Evolutionary conservation across 2,329 filamentous ascomycete genomes (phyloP).

Genomic region (Huntiella abstrusa): DNA sequence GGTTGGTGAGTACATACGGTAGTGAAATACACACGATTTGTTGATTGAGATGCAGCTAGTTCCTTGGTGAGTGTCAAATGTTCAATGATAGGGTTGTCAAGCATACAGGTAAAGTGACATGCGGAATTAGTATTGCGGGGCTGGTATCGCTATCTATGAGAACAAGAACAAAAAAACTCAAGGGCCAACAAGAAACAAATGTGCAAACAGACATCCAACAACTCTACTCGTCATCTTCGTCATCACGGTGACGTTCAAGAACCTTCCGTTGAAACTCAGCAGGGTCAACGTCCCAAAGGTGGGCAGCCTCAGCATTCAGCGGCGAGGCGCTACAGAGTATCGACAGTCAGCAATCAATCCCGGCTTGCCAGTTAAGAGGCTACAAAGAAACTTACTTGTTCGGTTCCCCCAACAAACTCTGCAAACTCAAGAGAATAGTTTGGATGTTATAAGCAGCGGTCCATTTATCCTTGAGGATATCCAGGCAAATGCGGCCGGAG

Average conservation of each 20-base stretch:
- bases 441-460: constrained; percentile 94
- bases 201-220: no score
- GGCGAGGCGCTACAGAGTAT: constrained; percentile 53
- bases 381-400: constrained; percentile 65
- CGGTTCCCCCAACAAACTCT: constrained; percentile 87
- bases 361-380: background rate
- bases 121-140: no score
- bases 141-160: no score
- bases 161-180: no score
- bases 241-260: constrained; percentile 41
- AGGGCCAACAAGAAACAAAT: no score
- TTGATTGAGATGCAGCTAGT: no score
- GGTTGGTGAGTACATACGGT: no score
- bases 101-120: no score
- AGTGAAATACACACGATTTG: no score
- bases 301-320: constrained; percentile 86
- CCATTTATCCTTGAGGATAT: constrained; percentile 99
- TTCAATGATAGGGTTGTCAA: no score
- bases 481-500: constrained; percentile 86
- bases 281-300: constrained; percentile 81
- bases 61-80: no score
- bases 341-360: constrained; percentile 11
- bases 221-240: constrained; percentile 29
- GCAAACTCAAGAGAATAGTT: constrained; percentile 78
- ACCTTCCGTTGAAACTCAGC: constrained; percentile 73